Base-by-base conservation (phyloP, 108 stramenopile species). In the Skeletonema menzelii region DNA sequence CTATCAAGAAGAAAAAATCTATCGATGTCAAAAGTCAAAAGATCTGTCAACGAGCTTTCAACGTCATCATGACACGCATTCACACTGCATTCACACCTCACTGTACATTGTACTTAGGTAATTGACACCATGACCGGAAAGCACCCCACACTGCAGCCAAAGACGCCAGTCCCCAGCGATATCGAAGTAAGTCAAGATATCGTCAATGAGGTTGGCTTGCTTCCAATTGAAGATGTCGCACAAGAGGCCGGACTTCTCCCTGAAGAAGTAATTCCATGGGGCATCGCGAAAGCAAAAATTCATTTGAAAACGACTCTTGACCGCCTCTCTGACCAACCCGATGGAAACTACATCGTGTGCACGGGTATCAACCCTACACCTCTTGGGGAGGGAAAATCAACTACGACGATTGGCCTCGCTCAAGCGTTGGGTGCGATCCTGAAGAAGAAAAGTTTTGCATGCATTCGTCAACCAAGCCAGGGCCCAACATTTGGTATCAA, bases 401-500 rank as follows among this genome's bases (percentile, higher is more conserved):
- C 95, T 12, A 96, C 95, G 11, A 96, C 95, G 11, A 93, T 96
- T 70, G 95, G 95, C 5, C 65, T 91, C 58, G 85, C 92, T 8
- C 94, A 96, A 73, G 95, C 91, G 3, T 73, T 99, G 70, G 97
- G 96, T 12, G 97, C 98, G 0, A 85, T 93, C 62, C 77, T 97
- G 32, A 90, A 86, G 5, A 91, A 91, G 61, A 88, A 82, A 28
- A 81, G 86, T 57, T 83, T 94, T 61, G 95, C 92, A 27, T 91
- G 95, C 61, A 87, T 96, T 83, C 89, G 99, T 65, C 84, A 97
- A 84, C 93, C 96, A 38, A 82, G 79, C 20, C 97, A 98, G 75
- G 99, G 99, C 19, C 99, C 98, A 27, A 99, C 99, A 37, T 99
- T 99, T 82, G 99, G 99, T 20, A 98, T 99, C 84, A 99, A 99